Base-by-base conservation (phyloP, 2,329 filamentous ascomycete species). In the Xylaria sp. region DNA sequence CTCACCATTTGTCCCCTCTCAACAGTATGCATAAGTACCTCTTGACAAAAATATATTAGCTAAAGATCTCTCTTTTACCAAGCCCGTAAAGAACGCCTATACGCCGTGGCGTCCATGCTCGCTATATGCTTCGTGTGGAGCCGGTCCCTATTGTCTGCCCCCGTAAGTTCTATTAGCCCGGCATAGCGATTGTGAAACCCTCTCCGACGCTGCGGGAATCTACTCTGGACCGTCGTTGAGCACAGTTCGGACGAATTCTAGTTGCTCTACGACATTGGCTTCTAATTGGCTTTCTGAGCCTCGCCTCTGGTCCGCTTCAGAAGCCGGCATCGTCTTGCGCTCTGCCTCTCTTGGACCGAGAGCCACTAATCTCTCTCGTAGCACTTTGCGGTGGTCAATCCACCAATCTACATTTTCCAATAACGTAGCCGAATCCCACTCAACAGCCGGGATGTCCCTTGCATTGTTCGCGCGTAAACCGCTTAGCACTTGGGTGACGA, bases 401-500 rank as follows among this genome's bases (percentile, higher is more conserved):
- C 92, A 92, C 67, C 91, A 91, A 68, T 96, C 92, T 4, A 96
- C 86, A 70, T 95, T 92, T 74, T 96, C 94, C 67, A 90, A 84
- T 49, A 96, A 84, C 1, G 83, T 82, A 0, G 83, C 82, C 12
- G 85, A 83, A 72, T 97, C 92, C 89, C 92, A 96, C 55, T 87
- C 83, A 6, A 97, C 82, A 8, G 86, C 81, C 14, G 89, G 86
- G 1, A 97, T 88, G 23, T 92, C 89, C 21, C 89, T 86, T n/a
- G 84, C 84, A 52, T 91, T 92, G 56, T 81, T 87, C 72, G 73
- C 84, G 17, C 86, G 84, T 71, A 92, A 86, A 7, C 84, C 85
- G 5, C 85, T 84, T 3, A 98, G 80, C 6, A 97, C 89, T 47
- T 86, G 84, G 0, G 87, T 88, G 62, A 97, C 84, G 14, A 97